Base-by-base conservation (phyloP, 257 asterid genomes). In the Phtheirospermum japonicum region DNA sequence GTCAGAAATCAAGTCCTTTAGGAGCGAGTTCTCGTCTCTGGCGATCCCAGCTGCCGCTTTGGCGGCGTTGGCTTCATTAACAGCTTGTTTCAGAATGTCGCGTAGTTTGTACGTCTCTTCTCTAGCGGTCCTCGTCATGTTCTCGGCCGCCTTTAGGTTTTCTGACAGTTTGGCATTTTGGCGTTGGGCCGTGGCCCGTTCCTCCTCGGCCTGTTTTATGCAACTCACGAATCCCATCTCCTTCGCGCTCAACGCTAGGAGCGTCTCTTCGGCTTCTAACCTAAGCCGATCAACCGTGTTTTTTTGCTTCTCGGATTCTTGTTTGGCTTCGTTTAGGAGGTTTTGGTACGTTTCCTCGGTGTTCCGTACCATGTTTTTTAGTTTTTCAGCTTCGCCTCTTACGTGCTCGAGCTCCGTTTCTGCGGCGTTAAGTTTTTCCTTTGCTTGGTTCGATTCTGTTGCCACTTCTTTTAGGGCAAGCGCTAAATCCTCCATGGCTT, bases 401-500 rank as follows among this genome's bases (percentile, higher is more conserved):
- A 68, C 68, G 1, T 71, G 78, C 16, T 81, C 74, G 9, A 83
- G 66, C 9, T 84, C 89, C 16, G 45, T 49, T 40, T 82, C 74
- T 1, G 79, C 60, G 9, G 37, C 2, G 0, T 4, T 11, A 0
- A 80, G 80, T 36, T 80, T 77, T 72, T 79, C 90, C 55, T 82
- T 85, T 0, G 82, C 77, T 16, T 64, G 84, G 53, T 76, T 80
- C 6, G 94, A 72, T 71, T 89, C 95, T 0, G 80, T 71, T 0
- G 81, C 92, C 0, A 93, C 95, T 68, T 89, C 97, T 57, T 76
- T 83, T 5, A 93, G 65, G 0, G 84, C 95, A 12, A 89, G 20
- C 0, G 94, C 99, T 50, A 89, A 55, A 49, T 89, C 99, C 45
- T 89, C 97, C 94, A 93, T 82, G 0, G 99, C 99, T 57, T 82